Evolutionary conservation across 1,284 basidiomycete species (phyloP).

Genomic region (Ganoderma meredithae): DNA sequence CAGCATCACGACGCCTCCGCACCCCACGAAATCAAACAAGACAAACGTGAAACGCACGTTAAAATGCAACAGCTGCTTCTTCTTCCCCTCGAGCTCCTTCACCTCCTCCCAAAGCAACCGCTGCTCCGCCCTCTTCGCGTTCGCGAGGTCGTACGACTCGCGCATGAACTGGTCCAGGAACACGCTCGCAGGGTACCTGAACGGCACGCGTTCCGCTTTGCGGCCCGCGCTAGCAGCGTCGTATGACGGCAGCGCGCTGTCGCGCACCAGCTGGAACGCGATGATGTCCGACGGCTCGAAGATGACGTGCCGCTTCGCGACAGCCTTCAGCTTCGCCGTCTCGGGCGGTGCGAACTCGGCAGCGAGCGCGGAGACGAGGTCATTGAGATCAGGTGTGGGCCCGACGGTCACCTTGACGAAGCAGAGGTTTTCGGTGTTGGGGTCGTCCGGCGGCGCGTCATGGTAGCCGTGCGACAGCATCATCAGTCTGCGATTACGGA

Average conservation of each 20-base stretch:
- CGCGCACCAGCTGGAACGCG: slow-evolving; percentile 59
- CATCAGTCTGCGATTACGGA: slow-evolving; percentile 45
- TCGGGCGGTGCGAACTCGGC: slow-evolving; percentile 49
- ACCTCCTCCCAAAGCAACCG: slow-evolving; percentile 57
- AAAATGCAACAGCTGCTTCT: slow-evolving; percentile 54
- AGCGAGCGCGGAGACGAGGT: slow-evolving; percentile 66
- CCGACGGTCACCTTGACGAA: slow-evolving; percentile 52
- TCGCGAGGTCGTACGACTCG: slow-evolving; percentile 60
- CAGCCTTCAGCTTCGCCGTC: slow-evolving; percentile 19
- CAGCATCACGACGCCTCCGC: neutral
- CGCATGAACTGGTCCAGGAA: slow-evolving; percentile 76
- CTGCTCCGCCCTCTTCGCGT: slow-evolving; percentile 53
- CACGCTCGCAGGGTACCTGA: slow-evolving; percentile 67
- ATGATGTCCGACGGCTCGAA: slow-evolving; percentile 66
- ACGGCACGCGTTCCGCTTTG: slow-evolving; percentile 51
- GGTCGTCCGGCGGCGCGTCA: slow-evolving; percentile 42
- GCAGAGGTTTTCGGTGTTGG: slow-evolving; percentile 43
- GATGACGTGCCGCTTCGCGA: slow-evolving; percentile 55
- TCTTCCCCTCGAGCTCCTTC: slow-evolving; percentile 52
- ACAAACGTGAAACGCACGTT: slow-evolving; percentile 53
- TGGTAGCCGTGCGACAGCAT: slow-evolving; percentile 50
- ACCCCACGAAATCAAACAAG: neutral
- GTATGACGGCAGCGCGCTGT: slow-evolving; percentile 38
- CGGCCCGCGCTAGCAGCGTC: slow-evolving; percentile 29
- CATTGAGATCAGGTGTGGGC: slow-evolving; percentile 49